Base-by-base conservation (phyloP, 148 eudicot species). In the Rhododendron ovatum region DNA sequence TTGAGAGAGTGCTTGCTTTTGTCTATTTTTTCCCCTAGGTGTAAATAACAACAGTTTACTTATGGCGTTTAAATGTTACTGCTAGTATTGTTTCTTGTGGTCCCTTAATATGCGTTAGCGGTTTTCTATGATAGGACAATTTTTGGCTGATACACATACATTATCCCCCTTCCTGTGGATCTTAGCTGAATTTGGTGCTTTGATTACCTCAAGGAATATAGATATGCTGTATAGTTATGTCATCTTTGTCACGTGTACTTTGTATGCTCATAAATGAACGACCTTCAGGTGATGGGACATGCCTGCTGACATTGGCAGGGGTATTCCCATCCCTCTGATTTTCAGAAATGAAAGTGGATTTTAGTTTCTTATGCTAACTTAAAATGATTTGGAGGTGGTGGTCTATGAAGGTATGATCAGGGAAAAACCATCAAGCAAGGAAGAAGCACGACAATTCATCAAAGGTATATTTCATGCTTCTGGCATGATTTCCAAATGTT, bases 381-480 rank as follows among this genome's bases (percentile, higher is more conserved):
- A 18, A 73, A 86, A 82, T 87, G 74, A 80, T 87, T 61, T 92
- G 85, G 89, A 96, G 99, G 99, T 96, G 91, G 99, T 95, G 90
- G 98, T 96, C 86, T 95, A 95, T 92, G 96, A 96, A 90, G 98
- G 95, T 90, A 74, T 83, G 84, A 86, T 96, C 82, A 93, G 99
- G 84, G 99, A 96, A 89, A 96, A 95, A 65, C 99, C 98, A 77
- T 90, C 95, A 14, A 91, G 91, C 88, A 85, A 91, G 86, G 99
- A 93, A 89, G 98, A 96, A 87, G 99, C 99, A 74, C 94, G 95
- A 17, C 88, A 91, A 82, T 95, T 91, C 81, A 86, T 96, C 30
- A 91, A 91, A 96, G 97, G 98, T 96, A 87, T 82, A 82, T 48
- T 87, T 75, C 69, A 39, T 48, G 75, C 37, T 37, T 81, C 22